Base-by-base conservation (phyloP, 2,329 filamentous ascomycete genomes). In the Ophiostoma quercus region DNA sequence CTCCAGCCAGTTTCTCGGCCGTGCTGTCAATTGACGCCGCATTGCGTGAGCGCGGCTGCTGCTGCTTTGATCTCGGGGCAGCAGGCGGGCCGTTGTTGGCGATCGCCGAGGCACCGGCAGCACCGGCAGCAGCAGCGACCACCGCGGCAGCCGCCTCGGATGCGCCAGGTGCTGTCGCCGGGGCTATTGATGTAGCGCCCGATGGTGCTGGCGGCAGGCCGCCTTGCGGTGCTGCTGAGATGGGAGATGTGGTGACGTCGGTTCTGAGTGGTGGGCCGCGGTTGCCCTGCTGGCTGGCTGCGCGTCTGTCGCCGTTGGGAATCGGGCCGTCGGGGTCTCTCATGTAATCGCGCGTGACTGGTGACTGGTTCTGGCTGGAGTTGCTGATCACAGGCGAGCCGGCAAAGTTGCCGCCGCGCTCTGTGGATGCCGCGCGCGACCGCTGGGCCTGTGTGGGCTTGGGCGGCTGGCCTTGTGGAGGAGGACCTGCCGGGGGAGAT, bases 1-100 rank as follows among this genome's bases (percentile, higher is more conserved):
- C 86, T 14, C 62, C 62, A 8, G 62, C 12, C 8, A 39, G 9
- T 34, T 65, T 65, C 73, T 92, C 90, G 34, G 85, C 84, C 1
- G 84, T 85, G 74, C 86, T 91, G 73, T 95, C 92, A 14, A 91
- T 81, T 0, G 90, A 90, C 37, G 84, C 84, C 76, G 90, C 88
- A 47, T 47, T 41, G 11, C 65, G 65, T 22, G 34, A 43, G n/a
- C 65, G 65, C 19, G 32, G 84, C 82, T 87, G 84, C 62, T 83
- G 83, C 62, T 86, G 84, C 12, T 75, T 34, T 85, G 79, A 68
- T 80, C 80, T 37, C 32, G 19, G 25, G 34, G 62, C 34, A 22
- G 25, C 34, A 19, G 62, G 62, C n/a, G 25, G 57, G 57, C 57
- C 57, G 12, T 62, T 62, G 57, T 65, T 65, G 62, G 62, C 32